Evolutionary conservation across 768 basidiomycete species (phyloP).

Genomic region (Melanogaster broomeanus): DNA sequence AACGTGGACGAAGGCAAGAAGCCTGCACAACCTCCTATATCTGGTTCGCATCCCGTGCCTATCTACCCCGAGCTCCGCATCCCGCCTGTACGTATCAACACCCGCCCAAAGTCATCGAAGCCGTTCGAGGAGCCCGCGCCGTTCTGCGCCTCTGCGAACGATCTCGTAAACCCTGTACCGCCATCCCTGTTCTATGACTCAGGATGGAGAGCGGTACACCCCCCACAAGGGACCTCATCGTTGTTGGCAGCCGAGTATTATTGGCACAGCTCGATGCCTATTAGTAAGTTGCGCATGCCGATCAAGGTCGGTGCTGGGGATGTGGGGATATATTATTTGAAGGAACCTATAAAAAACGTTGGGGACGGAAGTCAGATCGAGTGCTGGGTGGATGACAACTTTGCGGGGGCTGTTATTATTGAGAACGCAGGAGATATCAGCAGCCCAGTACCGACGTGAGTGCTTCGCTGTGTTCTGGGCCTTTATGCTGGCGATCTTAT

Average conservation of each 20-base stretch:
- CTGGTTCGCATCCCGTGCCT: slow-evolving; percentile 17
- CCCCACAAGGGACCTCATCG: slow-evolving; percentile 45
- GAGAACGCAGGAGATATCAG: slow-evolving; percentile 73
- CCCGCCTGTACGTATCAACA: slow-evolving; percentile 72
- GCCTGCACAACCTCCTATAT: slow-evolving; percentile 8
- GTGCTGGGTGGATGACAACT: slow-evolving; percentile 99
- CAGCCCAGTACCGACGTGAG: slow-evolving; percentile 68
- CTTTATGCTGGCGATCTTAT: neutral
- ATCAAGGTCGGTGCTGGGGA: slow-evolving; percentile 87
- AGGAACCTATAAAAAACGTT: slow-evolving; percentile 60
- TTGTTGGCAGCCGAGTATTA: slow-evolving; percentile 76
- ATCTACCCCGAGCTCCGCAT: slow-evolving; percentile 43
- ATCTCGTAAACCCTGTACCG: slow-evolving; percentile 97
- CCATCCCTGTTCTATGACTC: slow-evolving; percentile 90
- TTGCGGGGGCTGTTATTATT: slow-evolving; percentile 70
- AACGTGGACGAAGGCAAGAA: slow-evolving; percentile 33
- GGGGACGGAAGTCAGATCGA: slow-evolving; percentile 72
- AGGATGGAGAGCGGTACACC: slow-evolving; percentile 86
- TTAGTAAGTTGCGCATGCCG: slow-evolving; percentile 80
- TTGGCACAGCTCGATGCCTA: slow-evolving; percentile 89
- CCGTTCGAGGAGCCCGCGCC: slow-evolving; percentile 87
- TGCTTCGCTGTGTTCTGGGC: slow-evolving; percentile 18
- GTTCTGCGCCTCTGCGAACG: slow-evolving; percentile 95
- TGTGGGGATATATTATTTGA: slow-evolving; percentile 87
- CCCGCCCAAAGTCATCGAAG: slow-evolving; percentile 51